A percentile compares a stretch with the other conserved stretches of the same genome.
Conservation (phyloP, 495 filamentous ascomycete species). For the Terfezia boudieri region DNA sequence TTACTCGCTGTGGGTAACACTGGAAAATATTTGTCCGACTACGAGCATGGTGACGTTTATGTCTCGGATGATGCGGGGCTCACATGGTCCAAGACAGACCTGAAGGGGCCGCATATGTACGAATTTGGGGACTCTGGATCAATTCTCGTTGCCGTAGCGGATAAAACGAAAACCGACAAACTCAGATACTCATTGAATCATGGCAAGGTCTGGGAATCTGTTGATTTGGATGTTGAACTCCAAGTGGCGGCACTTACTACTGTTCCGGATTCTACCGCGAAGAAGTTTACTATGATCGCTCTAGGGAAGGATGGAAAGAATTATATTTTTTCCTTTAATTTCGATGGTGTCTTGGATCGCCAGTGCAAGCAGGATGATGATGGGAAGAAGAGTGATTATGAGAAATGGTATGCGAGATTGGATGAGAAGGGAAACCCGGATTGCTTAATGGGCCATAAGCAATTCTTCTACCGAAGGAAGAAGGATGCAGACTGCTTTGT, state of each 20-base stretch:
- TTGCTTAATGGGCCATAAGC: conserved; percentile 87
- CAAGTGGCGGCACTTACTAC: conserved; percentile 53
- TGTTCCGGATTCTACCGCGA: conserved; percentile 66
- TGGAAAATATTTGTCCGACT: conserved; percentile 42
- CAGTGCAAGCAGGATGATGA: conserved; percentile 44
- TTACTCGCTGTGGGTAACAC: conserved; percentile 85
- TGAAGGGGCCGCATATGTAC: conserved; percentile 73
- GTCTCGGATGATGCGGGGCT: conserved; percentile 79
- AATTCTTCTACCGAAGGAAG: conserved; percentile 62
- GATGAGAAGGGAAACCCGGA: conserved; percentile 58
- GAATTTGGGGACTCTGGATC: conserved; percentile 86
- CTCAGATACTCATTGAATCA: conserved; percentile 71
- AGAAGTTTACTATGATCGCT: conserved; percentile 64
- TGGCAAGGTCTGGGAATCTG: conserved; percentile 52
- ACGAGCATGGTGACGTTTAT: conserved; percentile 50
- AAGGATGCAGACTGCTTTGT: conserved; percentile 73
- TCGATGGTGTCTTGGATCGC: conserved; percentile 53
- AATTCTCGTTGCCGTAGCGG: conserved; percentile 57
- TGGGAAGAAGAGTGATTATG: conserved; percentile 36
- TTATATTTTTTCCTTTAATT: conserved; percentile 54
- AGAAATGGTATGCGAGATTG: conserved; percentile 63
- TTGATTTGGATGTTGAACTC: conserved; percentile 38
- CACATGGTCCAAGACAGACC: conserved; percentile 46
- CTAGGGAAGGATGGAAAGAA: conserved; percentile 24
- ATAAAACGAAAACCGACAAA: conserved; percentile 38